These are phyloP conservation scores for Straminergon stramineum DNA, from an alignment of 225 moss, liverwort and hornwort species.

Conservation along the genomic window DNA sequence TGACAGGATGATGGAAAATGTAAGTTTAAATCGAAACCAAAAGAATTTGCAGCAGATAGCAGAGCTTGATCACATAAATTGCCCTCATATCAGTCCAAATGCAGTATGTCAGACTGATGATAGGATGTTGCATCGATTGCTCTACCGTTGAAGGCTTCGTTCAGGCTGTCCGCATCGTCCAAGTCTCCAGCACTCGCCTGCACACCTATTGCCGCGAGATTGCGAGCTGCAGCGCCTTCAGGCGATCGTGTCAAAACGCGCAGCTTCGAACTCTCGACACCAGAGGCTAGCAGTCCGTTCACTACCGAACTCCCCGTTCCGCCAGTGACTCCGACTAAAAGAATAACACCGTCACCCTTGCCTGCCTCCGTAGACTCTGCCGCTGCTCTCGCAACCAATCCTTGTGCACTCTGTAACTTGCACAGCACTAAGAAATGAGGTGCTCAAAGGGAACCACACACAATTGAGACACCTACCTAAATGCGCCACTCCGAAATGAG, in stretches of 20 bases:
- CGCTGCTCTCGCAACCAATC: neutral
- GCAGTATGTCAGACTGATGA: neutral
- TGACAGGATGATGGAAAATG: neutral
- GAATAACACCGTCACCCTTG: neutral
- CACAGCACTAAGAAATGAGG: neutral
- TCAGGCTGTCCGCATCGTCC: conserved; percentile 20
- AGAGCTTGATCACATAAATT: neutral
- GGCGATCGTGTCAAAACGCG: conserved; percentile 38
- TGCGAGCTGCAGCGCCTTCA: conserved; percentile 15
- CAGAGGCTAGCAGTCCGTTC: conserved; percentile 27
- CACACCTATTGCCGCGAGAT: conserved; percentile 17
- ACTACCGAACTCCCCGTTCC: conserved; percentile 39
- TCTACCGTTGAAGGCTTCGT: conserved; percentile 17
- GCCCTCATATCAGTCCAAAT: neutral
- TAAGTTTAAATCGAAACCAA: neutral
- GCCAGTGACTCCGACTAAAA: conserved; percentile 44
- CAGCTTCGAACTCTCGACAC: conserved; percentile 18
- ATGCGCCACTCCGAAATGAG: neutral
- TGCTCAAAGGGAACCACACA: neutral
- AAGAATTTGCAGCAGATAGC: neutral
- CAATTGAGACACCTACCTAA: neutral
- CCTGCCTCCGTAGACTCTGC: neutral
- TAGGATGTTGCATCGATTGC: neutral
- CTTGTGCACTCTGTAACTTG: neutral
- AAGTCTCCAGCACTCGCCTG: conserved; percentile 29